Evolutionary conservation across 2,329 filamentous ascomycete species (phyloP).

Genomic region (Diaporthe australafricana): DNA sequence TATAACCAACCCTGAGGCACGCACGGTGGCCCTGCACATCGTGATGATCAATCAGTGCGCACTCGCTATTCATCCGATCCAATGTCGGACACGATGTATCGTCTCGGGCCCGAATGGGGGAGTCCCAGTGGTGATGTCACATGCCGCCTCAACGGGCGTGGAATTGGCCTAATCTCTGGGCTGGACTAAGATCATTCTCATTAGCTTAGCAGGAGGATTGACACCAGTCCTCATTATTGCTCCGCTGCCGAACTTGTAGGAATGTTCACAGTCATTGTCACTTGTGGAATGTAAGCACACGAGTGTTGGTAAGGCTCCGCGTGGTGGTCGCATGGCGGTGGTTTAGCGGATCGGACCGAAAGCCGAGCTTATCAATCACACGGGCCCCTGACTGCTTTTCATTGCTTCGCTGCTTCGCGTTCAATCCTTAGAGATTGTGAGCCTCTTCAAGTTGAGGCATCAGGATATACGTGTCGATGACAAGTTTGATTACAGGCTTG

Average conservation of each 20-base stretch:
- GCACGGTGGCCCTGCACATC: not conserved
- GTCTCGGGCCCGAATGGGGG: slow-evolving; percentile 27
- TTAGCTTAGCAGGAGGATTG: not conserved
- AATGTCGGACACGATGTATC: not conserved
- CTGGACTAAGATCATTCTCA: not conserved
- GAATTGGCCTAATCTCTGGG: not conserved
- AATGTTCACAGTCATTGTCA: no score
- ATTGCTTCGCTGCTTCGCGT: not conserved
- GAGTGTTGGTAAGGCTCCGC: not conserved
- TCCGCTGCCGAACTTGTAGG: not conserved
- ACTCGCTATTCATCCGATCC: slow-evolving; percentile 21
- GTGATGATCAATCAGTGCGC: slow-evolving; percentile 20
- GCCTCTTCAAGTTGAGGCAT: not conserved
- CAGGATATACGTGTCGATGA: not conserved
- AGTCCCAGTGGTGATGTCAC: slow-evolving; percentile 30
- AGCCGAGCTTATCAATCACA: slow-evolving; percentile 25
- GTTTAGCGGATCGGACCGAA: not conserved
- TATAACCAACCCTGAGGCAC: not conserved
- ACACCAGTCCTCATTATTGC: not conserved
- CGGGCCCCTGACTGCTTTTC: not conserved
- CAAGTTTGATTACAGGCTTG: no score
- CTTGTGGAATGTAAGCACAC: not conserved
- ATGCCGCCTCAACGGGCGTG: not conserved
- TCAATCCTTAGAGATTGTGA: no score
- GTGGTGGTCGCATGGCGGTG: not conserved